phyloP scores from a whole-genome alignment of 2,329 filamentous ascomycete genomes.

The Botrytis fabae region DNA sequence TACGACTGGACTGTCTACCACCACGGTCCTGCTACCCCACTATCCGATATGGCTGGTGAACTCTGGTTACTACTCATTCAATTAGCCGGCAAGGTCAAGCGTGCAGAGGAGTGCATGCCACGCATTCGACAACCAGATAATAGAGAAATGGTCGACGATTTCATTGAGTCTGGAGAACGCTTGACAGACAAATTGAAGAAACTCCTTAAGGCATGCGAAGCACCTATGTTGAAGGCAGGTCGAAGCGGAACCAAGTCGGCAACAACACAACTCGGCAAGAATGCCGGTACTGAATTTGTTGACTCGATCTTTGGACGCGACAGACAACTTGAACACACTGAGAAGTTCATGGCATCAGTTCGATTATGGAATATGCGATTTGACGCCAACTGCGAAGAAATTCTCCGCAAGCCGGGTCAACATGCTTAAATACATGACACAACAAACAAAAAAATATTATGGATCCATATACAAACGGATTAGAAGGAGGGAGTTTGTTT shows the following conservation, averaged over 20 bases:
- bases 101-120: constrained; percentile 74
- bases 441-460: constrained; percentile 14
- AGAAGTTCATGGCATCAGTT: constrained; percentile 79
- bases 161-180: constrained; percentile 84
- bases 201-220: constrained; percentile 87
- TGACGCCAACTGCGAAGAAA: constrained; percentile 92
- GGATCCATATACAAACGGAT: constrained; percentile 19
- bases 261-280: constrained; percentile 77
- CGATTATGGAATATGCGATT: constrained; percentile 81
- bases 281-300: constrained; percentile 91
- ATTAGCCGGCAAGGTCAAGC: constrained; percentile 89
- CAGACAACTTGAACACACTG: constrained; percentile 82
- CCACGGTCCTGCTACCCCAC: constrained; percentile 76
- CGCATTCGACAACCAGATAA: constrained; percentile 73
- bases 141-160: constrained; percentile 81
- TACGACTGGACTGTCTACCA: constrained; percentile 98
- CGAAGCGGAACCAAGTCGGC: constrained; percentile 67
- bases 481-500: constrained; percentile 25
- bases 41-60: constrained; percentile 89
- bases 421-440: constrained; percentile 26
- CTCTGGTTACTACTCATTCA: constrained; percentile 95
- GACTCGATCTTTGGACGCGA: constrained; percentile 93
- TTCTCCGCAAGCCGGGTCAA: constrained; percentile 60
- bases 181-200: constrained; percentile 82
- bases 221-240: constrained; percentile 89